Base-by-base conservation (phyloP, 495 filamentous ascomycete species). In the Aspergillus campestris region DNA sequence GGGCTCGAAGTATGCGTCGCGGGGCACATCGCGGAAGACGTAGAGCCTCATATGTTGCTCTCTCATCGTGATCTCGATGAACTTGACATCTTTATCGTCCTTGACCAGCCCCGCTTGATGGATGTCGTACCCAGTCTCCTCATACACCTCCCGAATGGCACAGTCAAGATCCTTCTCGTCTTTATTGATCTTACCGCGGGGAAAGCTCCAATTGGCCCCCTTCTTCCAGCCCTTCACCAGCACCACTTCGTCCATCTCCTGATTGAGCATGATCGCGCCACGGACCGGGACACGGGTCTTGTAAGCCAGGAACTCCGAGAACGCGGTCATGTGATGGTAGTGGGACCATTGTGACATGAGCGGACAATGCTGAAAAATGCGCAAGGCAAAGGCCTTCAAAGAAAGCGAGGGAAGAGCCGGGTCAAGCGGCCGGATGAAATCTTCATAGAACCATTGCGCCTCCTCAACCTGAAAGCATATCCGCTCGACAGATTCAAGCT, bases 391-490 rank as follows among this genome's bases (percentile, higher is more conserved):
- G 27, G 70, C 77, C 38, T 85, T 81, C 8, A 97, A 77, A 31
- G 81, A 81, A 64, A 97, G 80, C 2, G 84, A 87, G 6, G 94
- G 94, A 3, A 97, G 70, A 30, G 74, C 73, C 7, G 89, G 88
- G 58, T 95, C 87, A 43, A 90, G 70, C 29, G 89, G 89, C 31
- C 94, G 86, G 64, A 98, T 86, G 59, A 97, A 98, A 66, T 98
- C 92, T 67, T 97, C 94, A 80, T 96, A 98, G 65, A 89, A 97
- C 92, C 92, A 98, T 84, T 98, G 92, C 58, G 92, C 92, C 59
- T 96, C 94, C 66, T 98, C 92, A 44, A 98, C 84, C 69, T 96
- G 90, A 64, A 98, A 98, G 65, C 89, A 95, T 59, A 97, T 89
- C 51, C 92, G 86, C 57, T 90, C 88, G 14, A 94, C 86, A 0